Evolutionary conservation across 78 protist genomes (phyloP), one percentile per base, ranked within the genome.

Genomic region (Emiliania huxleyi): DNA sequence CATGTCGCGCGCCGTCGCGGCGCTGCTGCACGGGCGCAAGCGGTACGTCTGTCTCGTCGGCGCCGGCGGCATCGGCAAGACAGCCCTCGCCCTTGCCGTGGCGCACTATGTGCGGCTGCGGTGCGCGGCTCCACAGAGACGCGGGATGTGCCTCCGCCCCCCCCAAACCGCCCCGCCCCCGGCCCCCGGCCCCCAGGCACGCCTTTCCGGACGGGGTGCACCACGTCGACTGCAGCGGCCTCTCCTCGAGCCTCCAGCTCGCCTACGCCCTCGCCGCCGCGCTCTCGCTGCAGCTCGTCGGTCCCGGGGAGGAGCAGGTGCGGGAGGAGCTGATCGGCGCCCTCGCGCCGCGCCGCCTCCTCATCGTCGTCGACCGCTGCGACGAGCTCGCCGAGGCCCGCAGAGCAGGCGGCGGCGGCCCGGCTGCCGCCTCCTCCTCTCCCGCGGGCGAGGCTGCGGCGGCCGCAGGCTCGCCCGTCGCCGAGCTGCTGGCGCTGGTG

Each of bases 11-110:
- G n/a, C n/a, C 75, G 85, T 77, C 35, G n/a, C 29, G 29, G 85
- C 85, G 5, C 85, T 77, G 26, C 18, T 40, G 48, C 0, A n/a
- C 46, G 11, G 19, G n/a, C 44, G 46, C n/a, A 8, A 23, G 46
- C 85, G 85, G 48, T 77, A 48, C 85, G 85, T 77, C n/a, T 37
- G 44, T 8, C 42, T 77, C 85, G 85, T 77, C 48, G 85, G 85
- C 29, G 48, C 85, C 37, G 85, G 85, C 46, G 85, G 85, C 46
- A 77, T 77, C 46, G 85, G 85, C 85, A 77, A 77, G 85, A 77
- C 85, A 33, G 44, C 85, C 35, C 85, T 77, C 26, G 85, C 48
- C 85, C 0, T 40, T 29, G 46, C 48, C 23, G 85, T 77, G 15
- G 15, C 35, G 35, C 85, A 77, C 85, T 77, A 77, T 48, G 29